phyloP scores from a whole-genome alignment of 2,329 filamentous ascomycete genomes.

The Ilyonectria robusta region DNA sequence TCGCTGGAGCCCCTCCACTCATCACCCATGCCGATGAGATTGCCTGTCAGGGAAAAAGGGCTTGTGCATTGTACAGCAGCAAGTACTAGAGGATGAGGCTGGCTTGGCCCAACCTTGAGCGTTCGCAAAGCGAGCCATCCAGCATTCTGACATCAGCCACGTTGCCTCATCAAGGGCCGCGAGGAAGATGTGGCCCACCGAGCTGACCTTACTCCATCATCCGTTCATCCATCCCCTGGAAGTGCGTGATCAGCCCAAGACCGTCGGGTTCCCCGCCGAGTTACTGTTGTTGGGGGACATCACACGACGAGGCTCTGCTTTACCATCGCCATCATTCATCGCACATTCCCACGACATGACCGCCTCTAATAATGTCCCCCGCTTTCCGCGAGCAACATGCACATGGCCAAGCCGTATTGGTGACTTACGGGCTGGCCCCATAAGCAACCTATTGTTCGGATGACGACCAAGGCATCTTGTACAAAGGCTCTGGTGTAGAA shows the following conservation, averaged over 20 bases:
- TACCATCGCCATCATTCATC: neutral
- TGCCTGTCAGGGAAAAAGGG: neutral
- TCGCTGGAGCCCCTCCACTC: constrained; percentile 26
- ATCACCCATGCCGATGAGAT: constrained; percentile 24
- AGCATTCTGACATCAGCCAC: constrained; percentile 49
- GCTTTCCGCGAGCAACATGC: neutral
- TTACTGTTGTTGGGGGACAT: neutral
- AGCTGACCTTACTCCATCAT: constrained; percentile 39
- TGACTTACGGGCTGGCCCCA: neutral
- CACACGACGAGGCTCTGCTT: constrained; percentile 2
- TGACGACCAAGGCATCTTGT: neutral
- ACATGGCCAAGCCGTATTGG: neutral
- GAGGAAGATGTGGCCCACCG: constrained; percentile 25
- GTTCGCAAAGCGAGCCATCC: constrained; percentile 38
- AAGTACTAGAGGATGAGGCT: constrained; percentile 15
- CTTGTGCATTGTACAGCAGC: neutral
- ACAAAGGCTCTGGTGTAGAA: neutral
- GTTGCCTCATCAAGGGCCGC: constrained; percentile 35
- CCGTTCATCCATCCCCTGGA: constrained; percentile 25
- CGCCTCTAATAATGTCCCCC: neutral
- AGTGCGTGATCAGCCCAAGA: constrained; percentile 33
- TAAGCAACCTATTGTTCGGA: neutral
- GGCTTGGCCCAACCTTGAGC: constrained; percentile 21
- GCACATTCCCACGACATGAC: neutral
- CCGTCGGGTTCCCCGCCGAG: neutral